These are phyloP conservation scores for Aspergillus egyptiacus DNA, from an alignment of 495 filamentous ascomycete species.

Conservation along the genomic window DNA sequence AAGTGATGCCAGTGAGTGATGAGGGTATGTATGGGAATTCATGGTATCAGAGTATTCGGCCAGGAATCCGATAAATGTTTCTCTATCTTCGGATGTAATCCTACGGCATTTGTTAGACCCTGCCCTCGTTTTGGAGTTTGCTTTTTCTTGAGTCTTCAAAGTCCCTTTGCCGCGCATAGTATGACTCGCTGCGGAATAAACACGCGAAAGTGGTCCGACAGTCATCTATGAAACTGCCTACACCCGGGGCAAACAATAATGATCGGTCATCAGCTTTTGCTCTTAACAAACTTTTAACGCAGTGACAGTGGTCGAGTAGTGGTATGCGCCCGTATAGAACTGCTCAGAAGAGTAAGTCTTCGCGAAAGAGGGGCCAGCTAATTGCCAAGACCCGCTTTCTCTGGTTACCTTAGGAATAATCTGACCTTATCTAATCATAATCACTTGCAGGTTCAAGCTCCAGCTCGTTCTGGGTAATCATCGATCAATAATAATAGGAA, in stretches of 20 bases:
- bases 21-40: neutral
- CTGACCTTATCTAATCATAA: conserved; percentile 7
- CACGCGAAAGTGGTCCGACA: neutral
- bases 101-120: neutral
- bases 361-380: conserved; percentile 22
- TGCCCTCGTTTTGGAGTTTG: neutral
- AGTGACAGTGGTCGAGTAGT: too few species aligned
- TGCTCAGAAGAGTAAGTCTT: conserved; percentile 31
- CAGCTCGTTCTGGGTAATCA: too few species aligned
- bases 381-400: neutral
- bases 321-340: neutral
- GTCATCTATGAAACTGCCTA: neutral
- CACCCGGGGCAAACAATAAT: too few species aligned
- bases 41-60: conserved; percentile 1
- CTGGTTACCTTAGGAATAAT: neutral
- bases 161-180: neutral
- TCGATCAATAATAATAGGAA: too few species aligned
- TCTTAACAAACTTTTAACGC: too few species aligned
- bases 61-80: conserved; percentile 7
- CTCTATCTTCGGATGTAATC: conserved; percentile 18
- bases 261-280: too few species aligned
- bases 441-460: neutral
- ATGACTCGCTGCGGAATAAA: neutral
- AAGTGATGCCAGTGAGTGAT: conserved; percentile 12
- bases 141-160: neutral